Evolutionary conservation across 2,329 filamentous ascomycete genomes (phyloP).

Genomic region (Paecilomyces variotii): DNA sequence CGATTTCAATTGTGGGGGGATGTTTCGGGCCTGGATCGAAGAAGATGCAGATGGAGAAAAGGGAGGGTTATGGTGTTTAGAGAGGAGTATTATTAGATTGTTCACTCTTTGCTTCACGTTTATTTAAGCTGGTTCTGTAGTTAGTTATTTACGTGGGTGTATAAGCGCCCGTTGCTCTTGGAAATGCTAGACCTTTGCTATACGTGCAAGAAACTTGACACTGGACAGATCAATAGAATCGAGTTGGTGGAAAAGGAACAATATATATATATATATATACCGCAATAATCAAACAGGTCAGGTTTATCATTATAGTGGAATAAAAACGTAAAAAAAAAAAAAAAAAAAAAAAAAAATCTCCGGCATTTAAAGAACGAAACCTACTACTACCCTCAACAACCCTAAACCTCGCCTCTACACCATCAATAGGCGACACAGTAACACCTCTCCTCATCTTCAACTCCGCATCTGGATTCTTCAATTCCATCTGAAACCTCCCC

Average conservation of each 20-base stretch:
- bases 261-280: too few species aligned
- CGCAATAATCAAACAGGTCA: too few species aligned
- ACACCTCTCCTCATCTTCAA: constrained; percentile 61
- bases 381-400: constrained; percentile 43
- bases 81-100: constrained; percentile 25
- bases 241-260: too few species aligned
- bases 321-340: background rate
- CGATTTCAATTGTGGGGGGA: constrained; percentile 79
- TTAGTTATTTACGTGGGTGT: background rate
- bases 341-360: too few species aligned
- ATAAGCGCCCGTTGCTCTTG: background rate
- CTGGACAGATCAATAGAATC: too few species aligned
- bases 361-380: background rate
- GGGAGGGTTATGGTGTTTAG: constrained; percentile 37
- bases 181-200: too few species aligned
- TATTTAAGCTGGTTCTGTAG: background rate
- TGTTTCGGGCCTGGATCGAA: constrained; percentile 70
- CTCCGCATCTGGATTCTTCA: constrained; percentile 55
- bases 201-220: too few species aligned
- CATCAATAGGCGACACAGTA: constrained; percentile 64
- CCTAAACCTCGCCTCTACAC: constrained; percentile 61
- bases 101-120: background rate
- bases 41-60: constrained; percentile 22
- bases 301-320: background rate
- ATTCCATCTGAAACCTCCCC: constrained; percentile 61